Percentiles rank a stretch among this genome's conserved stretches.
Evolutionary conservation across 768 basidiomycete species (phyloP).

Genomic region (Pulveroboletus sp.): DNA sequence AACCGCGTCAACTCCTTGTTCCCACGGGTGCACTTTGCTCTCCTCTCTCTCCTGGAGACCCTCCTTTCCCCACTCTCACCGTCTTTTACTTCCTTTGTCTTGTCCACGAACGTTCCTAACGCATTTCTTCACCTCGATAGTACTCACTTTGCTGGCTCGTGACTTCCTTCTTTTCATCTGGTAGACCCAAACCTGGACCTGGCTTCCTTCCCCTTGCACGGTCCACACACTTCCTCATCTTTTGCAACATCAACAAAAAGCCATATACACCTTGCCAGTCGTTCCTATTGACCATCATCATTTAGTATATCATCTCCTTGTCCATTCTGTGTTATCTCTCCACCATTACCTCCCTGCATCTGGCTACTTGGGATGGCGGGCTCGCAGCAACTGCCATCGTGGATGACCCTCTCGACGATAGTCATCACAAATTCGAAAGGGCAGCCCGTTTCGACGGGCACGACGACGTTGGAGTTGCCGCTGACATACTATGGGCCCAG

Average conservation of each 20-base stretch:
- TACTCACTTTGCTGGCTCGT: slow-evolving; percentile 16
- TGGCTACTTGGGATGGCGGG: slow-evolving; percentile 29
- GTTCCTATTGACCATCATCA: slow-evolving; percentile 1
- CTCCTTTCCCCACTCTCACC: slow-evolving; percentile 1
- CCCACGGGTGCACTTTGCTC: slow-evolving; percentile 10
- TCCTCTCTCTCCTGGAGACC: slow-evolving; percentile 10
- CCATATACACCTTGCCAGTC: neutral
- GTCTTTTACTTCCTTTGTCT: slow-evolving; percentile 3
- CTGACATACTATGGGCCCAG: slow-evolving; percentile 81
- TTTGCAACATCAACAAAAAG: slow-evolving; percentile 4
- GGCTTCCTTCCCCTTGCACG: slow-evolving; percentile 9
- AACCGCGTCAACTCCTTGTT: slow-evolving; percentile 26
- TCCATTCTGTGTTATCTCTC: neutral
- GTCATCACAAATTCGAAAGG: slow-evolving; percentile 52
- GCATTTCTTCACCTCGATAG: slow-evolving; percentile 3
- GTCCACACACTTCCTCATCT: slow-evolving; percentile 25
- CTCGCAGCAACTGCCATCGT: slow-evolving; percentile 66
- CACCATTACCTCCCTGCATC: neutral
- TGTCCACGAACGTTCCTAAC: slow-evolving; percentile 15
- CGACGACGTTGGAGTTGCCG: slow-evolving; percentile 59
- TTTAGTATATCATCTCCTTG: slow-evolving; percentile 1
- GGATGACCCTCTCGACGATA: slow-evolving; percentile 57
- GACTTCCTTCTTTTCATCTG: neutral
- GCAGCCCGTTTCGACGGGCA: slow-evolving; percentile 49
- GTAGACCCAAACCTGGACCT: neutral